These are phyloP conservation scores for Kodamaea kakaduensis DNA, from an alignment of 805 yeast species.

Conservation along the genomic window DNA sequence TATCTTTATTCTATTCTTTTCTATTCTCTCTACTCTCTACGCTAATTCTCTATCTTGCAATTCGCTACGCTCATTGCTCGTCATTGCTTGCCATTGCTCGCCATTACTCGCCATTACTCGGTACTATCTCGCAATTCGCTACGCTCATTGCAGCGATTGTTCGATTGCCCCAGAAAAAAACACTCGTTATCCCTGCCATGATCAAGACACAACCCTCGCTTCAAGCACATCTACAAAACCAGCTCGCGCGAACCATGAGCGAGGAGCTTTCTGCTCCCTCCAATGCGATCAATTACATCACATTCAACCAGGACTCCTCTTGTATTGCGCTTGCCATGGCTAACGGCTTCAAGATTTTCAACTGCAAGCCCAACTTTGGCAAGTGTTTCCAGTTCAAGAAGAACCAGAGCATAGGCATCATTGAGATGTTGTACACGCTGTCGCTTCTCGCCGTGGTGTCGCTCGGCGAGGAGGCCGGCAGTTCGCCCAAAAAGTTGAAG, in stretches of 20 bases:
- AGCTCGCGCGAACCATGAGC: slow-evolving; percentile 10
- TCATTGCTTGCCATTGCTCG: too few species aligned
- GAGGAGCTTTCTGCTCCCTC: slow-evolving; percentile 11
- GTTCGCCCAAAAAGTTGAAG: slow-evolving; percentile 77
- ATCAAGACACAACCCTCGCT: slow-evolving; percentile 15
- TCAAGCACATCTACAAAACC: slow-evolving; percentile 13
- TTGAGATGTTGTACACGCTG: slow-evolving; percentile 89
- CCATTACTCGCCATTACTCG: too few species aligned
- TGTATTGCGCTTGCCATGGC: slow-evolving; percentile 75
- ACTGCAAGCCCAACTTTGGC: slow-evolving; percentile 79
- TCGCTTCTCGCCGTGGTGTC: slow-evolving; percentile 83
- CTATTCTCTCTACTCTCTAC: too few species aligned
- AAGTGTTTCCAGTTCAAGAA: slow-evolving; percentile 31
- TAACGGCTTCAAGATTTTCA: slow-evolving; percentile 66
- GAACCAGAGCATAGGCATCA: slow-evolving; percentile 58
- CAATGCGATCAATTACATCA: slow-evolving; percentile 34
- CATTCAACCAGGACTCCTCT: slow-evolving; percentile 84
- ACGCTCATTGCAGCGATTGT: too few species aligned
- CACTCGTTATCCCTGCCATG: slow-evolving; percentile 5
- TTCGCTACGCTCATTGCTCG: too few species aligned
- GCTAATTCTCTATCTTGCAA: too few species aligned
- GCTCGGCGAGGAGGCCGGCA: slow-evolving; percentile 62
- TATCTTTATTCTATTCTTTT: too few species aligned
- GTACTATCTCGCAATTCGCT: too few species aligned
- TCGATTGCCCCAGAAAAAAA: slow-evolving; percentile 1